These are phyloP conservation scores for Lecanicillium sp. DNA, from an alignment of 2,329 filamentous ascomycete genomes.

Conservation along the genomic window DNA sequence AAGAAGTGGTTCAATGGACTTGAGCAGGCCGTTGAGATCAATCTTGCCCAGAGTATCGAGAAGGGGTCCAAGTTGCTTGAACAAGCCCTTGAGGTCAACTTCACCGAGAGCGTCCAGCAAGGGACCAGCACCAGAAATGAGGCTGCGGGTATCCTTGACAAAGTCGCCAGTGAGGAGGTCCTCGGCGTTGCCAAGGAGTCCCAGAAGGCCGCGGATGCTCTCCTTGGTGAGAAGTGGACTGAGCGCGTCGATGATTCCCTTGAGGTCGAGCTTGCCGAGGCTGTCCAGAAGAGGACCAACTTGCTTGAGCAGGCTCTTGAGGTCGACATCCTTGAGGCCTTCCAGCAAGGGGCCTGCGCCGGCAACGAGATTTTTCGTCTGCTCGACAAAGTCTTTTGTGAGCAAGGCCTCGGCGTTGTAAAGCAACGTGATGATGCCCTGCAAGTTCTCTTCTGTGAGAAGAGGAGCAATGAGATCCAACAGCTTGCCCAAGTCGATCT, in stretches of 20 bases:
- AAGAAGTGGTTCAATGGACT: constrained; percentile 24
- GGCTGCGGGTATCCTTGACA: constrained; percentile 18
- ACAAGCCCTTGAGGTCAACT: constrained; percentile 16
- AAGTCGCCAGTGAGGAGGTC: constrained; percentile 18
- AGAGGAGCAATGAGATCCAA: constrained; percentile 20
- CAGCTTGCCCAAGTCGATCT: constrained; percentile 21
- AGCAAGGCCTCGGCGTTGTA: constrained; percentile 22
- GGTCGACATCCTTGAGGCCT: constrained; percentile 23
- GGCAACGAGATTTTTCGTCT: constrained; percentile 18
- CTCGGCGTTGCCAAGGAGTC: constrained; percentile 21
- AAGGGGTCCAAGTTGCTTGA: constrained; percentile 20
- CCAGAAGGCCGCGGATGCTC: constrained; percentile 21
- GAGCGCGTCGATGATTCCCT: constrained; percentile 18
- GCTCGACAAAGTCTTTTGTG: constrained; percentile 17
- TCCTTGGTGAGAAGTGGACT: constrained; percentile 19
- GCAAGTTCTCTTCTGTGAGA: constrained; percentile 21
- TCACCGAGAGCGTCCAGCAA: constrained; percentile 10
- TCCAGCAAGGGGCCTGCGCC: constrained; percentile 23
- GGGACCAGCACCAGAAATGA: constrained; percentile 18
- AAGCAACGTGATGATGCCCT: constrained; percentile 24
- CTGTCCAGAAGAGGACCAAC: constrained; percentile 25
- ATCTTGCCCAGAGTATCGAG: constrained; percentile 22
- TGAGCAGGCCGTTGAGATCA: constrained; percentile 25
- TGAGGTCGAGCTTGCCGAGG: constrained; percentile 21
- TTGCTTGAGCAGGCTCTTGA: constrained; percentile 22